Evolutionary conservation across 2,329 filamentous ascomycete genomes (phyloP), one percentile per base, ranked within the genome.

Genomic region (Sporothrix luriei): DNA sequence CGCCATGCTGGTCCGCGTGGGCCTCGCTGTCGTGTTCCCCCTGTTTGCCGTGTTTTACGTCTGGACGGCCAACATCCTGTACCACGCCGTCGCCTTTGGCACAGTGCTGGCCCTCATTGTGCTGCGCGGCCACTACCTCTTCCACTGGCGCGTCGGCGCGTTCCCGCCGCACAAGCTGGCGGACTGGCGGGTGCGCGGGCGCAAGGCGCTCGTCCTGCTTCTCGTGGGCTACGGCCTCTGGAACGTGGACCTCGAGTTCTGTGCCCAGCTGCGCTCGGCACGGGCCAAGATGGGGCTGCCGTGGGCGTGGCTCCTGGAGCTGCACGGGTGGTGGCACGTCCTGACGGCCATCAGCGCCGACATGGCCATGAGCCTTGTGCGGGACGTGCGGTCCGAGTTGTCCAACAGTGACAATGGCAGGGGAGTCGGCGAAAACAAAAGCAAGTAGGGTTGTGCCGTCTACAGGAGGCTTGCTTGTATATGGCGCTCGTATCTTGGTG

Each of bases 251-350:
- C 80, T 84, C 14, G 80, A 84, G 73, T 79, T 81, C 16, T 89
- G 87, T 73, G 75, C 76, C 0, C 75, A 82, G 72, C 77, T 88
- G 21, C 82, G 84, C 4, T 72, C 73, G 0, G 71, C 83, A 16
- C 82, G 85, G 66, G 77, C 78, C 14, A 73, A 68, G 0, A 73
- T 88, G 4, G 86, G 86, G 0, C 75, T 87, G 65, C 87, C 86
- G 0, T 86, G 80, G 82, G 83, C 82, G 1, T 87, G 84, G 75
- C 46, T 85, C 0, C 75, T 88, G 9, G 87, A 88, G 77, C 74
- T 88, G 19, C 87, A 88, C 73, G 87, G 85, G 0, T 88, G 86
- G 87, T 89, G 87, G 87, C 87, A 89, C 73, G 76, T 88, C 19
- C 77, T 88, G 48, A 89, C 86, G 0, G 87, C 84, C 0, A 77